A percentile compares a stretch with the other conserved stretches of the same genome.
phyloP scores from a whole-genome alignment of 148 eudicot species.

The Salicornia ramosissima region DNA sequence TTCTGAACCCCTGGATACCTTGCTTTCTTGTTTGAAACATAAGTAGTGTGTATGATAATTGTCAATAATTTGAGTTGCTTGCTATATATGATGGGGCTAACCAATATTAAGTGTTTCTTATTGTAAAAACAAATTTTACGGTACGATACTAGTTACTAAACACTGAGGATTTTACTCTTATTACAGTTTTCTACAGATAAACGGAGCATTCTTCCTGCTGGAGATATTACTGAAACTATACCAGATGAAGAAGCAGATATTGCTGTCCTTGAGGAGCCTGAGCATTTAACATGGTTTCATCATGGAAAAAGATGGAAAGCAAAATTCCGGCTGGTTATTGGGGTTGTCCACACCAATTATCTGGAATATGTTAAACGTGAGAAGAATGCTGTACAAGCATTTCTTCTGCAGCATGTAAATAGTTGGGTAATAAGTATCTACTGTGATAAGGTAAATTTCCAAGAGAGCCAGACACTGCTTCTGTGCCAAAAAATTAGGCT shows the following conservation, averaged over 20 bases:
- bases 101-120: too few species aligned
- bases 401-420: constrained; percentile 63
- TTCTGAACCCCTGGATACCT: background rate
- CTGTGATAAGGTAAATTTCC: constrained; percentile 73
- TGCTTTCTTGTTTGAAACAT: background rate
- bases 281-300: constrained; percentile 99
- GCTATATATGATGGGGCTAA: background rate
- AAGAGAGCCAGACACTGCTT: background rate
- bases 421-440: constrained; percentile 87
- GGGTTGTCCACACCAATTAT: constrained; percentile 91
- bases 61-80: background rate
- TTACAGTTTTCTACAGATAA: constrained; percentile 71
- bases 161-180: constrained; percentile 5
- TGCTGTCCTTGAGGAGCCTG: constrained; percentile 98
- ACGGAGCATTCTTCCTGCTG: constrained; percentile 89
- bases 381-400: constrained; percentile 68
- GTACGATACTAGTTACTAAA: background rate
- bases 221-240: constrained; percentile 77
- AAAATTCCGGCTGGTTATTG: constrained; percentile 74
- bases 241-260: constrained; percentile 90
- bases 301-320: constrained; percentile 94
- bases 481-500: background rate
- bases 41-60: background rate
- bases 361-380: constrained; percentile 87
- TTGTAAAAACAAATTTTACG: too few species aligned